These are phyloP conservation scores for Aspergillus thermomutatus DNA, from an alignment of 2,329 filamentous ascomycete genomes.

Conservation along the genomic window DNA sequence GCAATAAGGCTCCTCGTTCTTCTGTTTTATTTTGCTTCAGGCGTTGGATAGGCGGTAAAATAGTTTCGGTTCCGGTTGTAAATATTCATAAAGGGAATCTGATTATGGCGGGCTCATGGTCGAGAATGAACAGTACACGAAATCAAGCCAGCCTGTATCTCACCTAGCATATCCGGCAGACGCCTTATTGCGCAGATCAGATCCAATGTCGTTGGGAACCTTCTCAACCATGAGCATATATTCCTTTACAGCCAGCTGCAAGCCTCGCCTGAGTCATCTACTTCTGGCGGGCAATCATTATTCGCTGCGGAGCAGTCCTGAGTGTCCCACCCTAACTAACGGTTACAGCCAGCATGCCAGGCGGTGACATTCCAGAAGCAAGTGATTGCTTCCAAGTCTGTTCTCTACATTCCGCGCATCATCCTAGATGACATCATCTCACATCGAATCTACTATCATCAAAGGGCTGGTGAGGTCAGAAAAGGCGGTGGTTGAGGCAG, in stretches of 20 bases:
- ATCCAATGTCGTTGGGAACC: neutral
- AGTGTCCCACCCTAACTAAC: neutral
- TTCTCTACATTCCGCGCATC: neutral
- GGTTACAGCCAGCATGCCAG: neutral
- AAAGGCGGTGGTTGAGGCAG: neutral
- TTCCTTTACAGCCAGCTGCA: neutral
- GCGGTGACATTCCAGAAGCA: neutral
- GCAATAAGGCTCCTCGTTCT: slow-evolving; percentile 2
- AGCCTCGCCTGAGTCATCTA: neutral
- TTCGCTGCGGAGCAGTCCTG: too few relatives aligned
- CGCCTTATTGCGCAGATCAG: neutral
- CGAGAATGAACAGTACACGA: neutral
- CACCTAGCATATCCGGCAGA: neutral
- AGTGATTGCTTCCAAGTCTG: neutral
- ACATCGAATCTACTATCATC: neutral
- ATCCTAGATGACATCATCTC: neutral
- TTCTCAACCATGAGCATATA: neutral
- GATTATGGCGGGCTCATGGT: neutral
- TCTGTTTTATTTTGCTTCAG: neutral
- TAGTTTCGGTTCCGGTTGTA: neutral
- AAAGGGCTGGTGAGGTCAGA: neutral
- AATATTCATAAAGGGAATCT: neutral
- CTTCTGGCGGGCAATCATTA: neutral
- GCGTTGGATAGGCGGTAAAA: neutral
- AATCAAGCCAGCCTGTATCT: neutral